A percentile compares a stretch with the other conserved stretches of the same genome.
Evolutionary conservation across 2,329 filamentous ascomycete genomes (phyloP).

Genomic region (Orbilia javanica): DNA sequence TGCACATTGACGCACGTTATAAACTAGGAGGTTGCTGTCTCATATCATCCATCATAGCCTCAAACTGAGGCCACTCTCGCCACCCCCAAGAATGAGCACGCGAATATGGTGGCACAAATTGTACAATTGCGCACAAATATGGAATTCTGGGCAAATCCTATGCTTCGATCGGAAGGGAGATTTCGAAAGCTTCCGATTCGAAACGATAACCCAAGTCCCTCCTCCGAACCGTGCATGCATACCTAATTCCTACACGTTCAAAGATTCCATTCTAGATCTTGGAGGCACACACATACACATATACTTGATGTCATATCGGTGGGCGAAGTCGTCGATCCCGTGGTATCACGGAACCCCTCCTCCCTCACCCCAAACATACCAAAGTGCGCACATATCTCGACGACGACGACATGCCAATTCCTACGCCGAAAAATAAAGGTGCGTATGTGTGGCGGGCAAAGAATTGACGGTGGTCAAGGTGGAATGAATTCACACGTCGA

Average conservation of each 20-base stretch:
- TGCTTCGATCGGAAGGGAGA: not conserved
- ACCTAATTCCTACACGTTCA: not conserved
- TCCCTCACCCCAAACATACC: not conserved
- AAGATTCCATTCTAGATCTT: not conserved
- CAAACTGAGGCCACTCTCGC: not conserved
- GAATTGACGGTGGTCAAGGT: not conserved
- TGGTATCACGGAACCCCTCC: not conserved
- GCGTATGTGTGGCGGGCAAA: too few relatives aligned
- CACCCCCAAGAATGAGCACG: not conserved
- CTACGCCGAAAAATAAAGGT: too few relatives aligned
- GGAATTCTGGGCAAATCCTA: conserved; percentile 6
- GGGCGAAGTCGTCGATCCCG: conserved; percentile 10
- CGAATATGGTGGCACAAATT: not conserved
- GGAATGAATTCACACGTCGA: not conserved
- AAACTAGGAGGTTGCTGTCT: not conserved
- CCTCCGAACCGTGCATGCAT: not conserved
- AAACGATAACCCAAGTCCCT: not conserved
- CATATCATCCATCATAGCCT: too few relatives aligned
- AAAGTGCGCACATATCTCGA: not conserved
- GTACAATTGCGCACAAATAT: too few relatives aligned
- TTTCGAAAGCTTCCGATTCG: not conserved
- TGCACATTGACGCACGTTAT: not conserved
- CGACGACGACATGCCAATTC: not conserved
- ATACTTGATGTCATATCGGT: too few relatives aligned
- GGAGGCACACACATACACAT: too few relatives aligned